Conservation (phyloP, 2,329 filamentous ascomycete species). For the Sporothrix sp. region DNA sequence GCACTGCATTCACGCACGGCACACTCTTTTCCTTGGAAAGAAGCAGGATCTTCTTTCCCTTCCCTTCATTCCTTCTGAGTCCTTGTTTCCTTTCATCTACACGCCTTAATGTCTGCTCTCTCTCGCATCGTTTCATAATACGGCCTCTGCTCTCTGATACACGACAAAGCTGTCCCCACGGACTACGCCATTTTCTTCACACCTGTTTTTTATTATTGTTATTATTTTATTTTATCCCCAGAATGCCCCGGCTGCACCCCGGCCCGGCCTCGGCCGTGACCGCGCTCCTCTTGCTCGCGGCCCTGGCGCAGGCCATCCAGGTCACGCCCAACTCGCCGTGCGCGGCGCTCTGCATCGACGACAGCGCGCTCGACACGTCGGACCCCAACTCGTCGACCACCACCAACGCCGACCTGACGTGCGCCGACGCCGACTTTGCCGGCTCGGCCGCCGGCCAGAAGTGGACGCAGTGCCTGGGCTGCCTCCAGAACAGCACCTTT, state of each 20-base stretch:
- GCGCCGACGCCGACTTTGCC: slow-evolving; percentile 35
- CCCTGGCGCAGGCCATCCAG: slow-evolving; percentile 30
- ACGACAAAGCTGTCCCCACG: background rate
- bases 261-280: background rate
- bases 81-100: background rate
- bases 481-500: slow-evolving; percentile 43
- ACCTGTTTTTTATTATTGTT: no score
- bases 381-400: slow-evolving; percentile 39
- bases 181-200: no score
- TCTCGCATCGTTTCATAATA: background rate
- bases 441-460: slow-evolving; percentile 32
- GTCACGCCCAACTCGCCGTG: slow-evolving; percentile 47
- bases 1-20: no score
- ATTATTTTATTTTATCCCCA: no score
- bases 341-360: slow-evolving; percentile 39
- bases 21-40: background rate
- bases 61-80: no score
- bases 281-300: background rate
- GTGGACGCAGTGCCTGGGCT: slow-evolving; percentile 41
- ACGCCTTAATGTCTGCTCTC: background rate
- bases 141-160: background rate
- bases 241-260: background rate
- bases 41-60: slow-evolving; percentile 6
- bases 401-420: slow-evolving; percentile 36
- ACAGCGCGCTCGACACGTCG: slow-evolving; percentile 30